Base-by-base conservation (phyloP, 2,329 filamentous ascomycete genomes). In the Phialophora tarda region DNA sequence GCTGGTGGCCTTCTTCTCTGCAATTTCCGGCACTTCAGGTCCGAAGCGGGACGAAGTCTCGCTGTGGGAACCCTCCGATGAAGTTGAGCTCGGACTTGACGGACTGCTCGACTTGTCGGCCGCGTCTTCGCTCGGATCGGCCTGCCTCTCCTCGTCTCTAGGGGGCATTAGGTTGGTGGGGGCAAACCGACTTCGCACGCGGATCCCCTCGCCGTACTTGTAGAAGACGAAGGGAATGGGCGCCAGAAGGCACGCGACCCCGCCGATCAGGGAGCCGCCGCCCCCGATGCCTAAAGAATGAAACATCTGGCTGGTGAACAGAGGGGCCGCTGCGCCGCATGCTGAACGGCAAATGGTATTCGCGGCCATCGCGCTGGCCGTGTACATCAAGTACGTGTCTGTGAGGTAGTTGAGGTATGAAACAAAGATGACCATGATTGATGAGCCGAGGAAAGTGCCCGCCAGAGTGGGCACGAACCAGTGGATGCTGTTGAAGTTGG, bases 181-280 rank as follows among this genome's bases (percentile, higher is more conserved):
- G 76, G 58, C 87, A 82, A 71, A 88, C 86, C 38, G 82, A 78
- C 38, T 82, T 63, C 76, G 72, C 28, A 73, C 72, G n/a, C 80
- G 77, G 61, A 82, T 79, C 1, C 65, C 61, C 3, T 73, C 67
- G n/a, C 79, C 80, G 68, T 80, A 80, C 67, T 78, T 79, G 73
- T 81, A 81, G 62, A 82, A 78, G 28, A 81, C 66, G 72, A 81
- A 80, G 2, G 80, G 80, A 62, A 82, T 79, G 1, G 80, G 79
- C 10, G 81, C 76, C 28, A 80, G 80, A 4, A 77, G 75, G 21
- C 82, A 68, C 0, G 81, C 81, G 32, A 83, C 66, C 67, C 83
- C 83, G 1, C 77, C 82, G 0, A 81, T 80, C 23, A 84, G 71
- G 26, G 75, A 79, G 5, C 78, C 79, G 10, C 80, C 82, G 79